Percentiles rank a stretch among this genome's conserved stretches.
Evolutionary conservation across 2,329 filamentous ascomycete genomes (phyloP).

Genomic region (Tolypocladium sp.): DNA sequence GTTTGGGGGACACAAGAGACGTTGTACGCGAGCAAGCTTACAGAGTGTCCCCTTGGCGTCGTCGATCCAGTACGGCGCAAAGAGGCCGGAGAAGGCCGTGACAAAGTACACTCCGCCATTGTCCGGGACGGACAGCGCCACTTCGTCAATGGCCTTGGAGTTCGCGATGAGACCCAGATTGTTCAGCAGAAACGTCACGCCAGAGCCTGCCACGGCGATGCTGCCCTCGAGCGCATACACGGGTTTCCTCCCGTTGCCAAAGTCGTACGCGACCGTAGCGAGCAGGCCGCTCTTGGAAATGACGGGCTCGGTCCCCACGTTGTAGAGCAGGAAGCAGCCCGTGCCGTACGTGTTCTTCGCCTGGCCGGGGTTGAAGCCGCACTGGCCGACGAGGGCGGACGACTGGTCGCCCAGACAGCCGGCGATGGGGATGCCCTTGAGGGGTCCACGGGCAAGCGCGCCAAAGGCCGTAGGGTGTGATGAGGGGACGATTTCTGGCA

Average conservation of each 20-base stretch:
- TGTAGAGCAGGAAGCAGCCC: conserved; percentile 83
- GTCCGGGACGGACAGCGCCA: conserved; percentile 49
- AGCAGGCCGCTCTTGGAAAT: conserved; percentile 76
- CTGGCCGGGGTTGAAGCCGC: conserved; percentile 70
- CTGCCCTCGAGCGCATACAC: conserved; percentile 79
- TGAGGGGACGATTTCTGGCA: conserved; percentile 79
- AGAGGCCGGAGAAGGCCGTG: conserved; percentile 83
- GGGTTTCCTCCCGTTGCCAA: conserved; percentile 49
- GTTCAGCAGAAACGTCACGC: conserved; percentile 64
- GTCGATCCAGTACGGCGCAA: conserved; percentile 92
- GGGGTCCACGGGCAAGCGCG: conserved; percentile 49
- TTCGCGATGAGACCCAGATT: conserved; percentile 52
- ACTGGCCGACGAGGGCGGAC: conserved; percentile 75
- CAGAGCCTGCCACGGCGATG: conserved; percentile 72
- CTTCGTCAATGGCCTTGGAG: conserved; percentile 37
- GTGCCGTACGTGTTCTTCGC: conserved; percentile 92
- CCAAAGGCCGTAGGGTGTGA: conserved; percentile 69
- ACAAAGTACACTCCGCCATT: conserved; percentile 82
- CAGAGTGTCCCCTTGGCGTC: conserved; percentile 82
- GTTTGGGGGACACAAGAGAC: too few species aligned
- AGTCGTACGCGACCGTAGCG: conserved; percentile 81
- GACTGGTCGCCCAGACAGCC: conserved; percentile 84
- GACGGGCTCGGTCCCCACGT: conserved; percentile 76
- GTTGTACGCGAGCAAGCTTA: conserved; percentile 28
- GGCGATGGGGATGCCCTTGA: conserved; percentile 66